Evolutionary conservation across 2,329 filamentous ascomycete genomes (phyloP).

Genomic region (Diaporthe sp.): DNA sequence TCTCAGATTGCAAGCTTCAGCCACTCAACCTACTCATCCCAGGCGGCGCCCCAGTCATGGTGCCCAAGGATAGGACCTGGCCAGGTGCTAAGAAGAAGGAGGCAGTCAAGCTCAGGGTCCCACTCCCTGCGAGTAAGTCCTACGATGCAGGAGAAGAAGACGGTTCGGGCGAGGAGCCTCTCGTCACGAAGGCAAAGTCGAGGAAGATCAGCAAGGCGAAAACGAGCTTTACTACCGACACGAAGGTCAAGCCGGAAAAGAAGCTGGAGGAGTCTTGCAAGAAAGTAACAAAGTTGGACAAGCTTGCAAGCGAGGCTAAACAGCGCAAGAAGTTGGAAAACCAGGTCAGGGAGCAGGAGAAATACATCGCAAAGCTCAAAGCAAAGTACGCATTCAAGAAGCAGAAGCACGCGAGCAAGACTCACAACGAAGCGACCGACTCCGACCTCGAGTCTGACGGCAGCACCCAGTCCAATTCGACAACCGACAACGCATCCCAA

Average conservation of each 20-base stretch:
- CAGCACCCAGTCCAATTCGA: background rate
- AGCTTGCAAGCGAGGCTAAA: constrained; percentile 25
- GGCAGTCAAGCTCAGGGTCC: background rate
- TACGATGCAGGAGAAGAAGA: constrained; percentile 26
- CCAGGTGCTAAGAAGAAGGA: constrained; percentile 14
- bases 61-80: constrained; percentile 35
- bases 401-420: background rate
- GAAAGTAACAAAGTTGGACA: constrained; percentile 29
- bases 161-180: background rate
- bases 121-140: background rate
- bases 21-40: constrained; percentile 37
- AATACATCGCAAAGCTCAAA: constrained; percentile 32
- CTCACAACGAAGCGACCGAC: background rate
- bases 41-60: constrained; percentile 33
- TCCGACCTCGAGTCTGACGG: background rate
- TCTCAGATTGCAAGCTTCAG: constrained; percentile 34
- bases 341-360: constrained; percentile 21
- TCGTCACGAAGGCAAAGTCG: background rate
- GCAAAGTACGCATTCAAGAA: constrained; percentile 1
- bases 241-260: constrained; percentile 18
- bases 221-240: background rate
- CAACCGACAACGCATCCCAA: background rate
- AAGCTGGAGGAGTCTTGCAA: constrained; percentile 2
- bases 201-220: constrained; percentile 28
- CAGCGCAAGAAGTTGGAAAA: constrained; percentile 24